phyloP scores from a whole-genome alignment of 768 basidiomycete genomes.

The Punctularia strigosozonata region DNA sequence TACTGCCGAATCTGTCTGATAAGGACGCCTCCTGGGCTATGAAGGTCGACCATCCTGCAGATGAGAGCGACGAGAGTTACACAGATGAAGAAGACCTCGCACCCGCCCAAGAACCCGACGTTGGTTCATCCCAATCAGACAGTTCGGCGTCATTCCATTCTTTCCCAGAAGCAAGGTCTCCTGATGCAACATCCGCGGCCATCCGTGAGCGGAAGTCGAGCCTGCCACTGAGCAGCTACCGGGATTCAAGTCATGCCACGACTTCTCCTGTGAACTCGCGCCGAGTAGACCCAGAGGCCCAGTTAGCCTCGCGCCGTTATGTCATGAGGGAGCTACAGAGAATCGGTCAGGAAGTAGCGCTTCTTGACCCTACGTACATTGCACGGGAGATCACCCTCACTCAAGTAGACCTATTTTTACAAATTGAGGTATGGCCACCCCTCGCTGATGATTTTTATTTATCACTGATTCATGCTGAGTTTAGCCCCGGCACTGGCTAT shows the following conservation, averaged over 20 bases:
- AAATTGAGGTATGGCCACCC: slow-evolving; percentile 48
- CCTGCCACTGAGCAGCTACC: background rate
- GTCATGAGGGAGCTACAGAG: slow-evolving; percentile 54
- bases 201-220: background rate
- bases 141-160: background rate
- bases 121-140: background rate
- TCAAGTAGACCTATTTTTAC: slow-evolving; percentile 56
- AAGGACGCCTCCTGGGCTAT: slow-evolving; percentile 66
- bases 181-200: background rate
- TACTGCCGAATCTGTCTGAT: slow-evolving; percentile 51
- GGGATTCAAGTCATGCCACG: too few relatives aligned
- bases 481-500: slow-evolving; percentile 82
- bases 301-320: too few relatives aligned
- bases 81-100: slow-evolving; percentile 35
- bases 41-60: slow-evolving; percentile 43
- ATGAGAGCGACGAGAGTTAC: slow-evolving; percentile 55
- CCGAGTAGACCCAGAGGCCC: too few relatives aligned
- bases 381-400: slow-evolving; percentile 80
- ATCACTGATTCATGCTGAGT: too few relatives aligned
- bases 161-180: background rate
- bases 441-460: background rate
- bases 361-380: slow-evolving; percentile 50
- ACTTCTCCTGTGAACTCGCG: too few relatives aligned
- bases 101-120: too few relatives aligned
- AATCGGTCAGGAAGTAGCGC: slow-evolving; percentile 44